phyloP scores from a whole-genome alignment of 1,284 basidiomycete genomes.

The Apiotrichum sp. region DNA sequence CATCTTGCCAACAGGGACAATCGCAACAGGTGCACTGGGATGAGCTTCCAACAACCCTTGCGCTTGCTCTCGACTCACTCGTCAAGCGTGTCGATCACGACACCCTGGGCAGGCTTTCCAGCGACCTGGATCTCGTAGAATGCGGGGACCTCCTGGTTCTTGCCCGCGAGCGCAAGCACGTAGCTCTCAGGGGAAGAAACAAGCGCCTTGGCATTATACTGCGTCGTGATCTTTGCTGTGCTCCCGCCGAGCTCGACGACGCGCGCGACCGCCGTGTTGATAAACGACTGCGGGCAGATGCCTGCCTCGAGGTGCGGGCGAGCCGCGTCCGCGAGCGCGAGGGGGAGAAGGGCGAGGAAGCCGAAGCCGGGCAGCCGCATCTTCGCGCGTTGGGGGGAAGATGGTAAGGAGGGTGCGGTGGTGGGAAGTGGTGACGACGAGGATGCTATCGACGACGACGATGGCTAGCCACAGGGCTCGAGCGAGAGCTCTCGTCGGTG shows the following conservation, averaged over 20 bases:
- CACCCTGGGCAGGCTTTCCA: constrained; percentile 54
- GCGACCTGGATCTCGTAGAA: constrained; percentile 67
- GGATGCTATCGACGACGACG: too few relatives aligned
- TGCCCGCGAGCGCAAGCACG: constrained; percentile 61
- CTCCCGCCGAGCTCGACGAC: constrained; percentile 81
- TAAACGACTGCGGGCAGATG: constrained; percentile 52
- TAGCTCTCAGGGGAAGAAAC: constrained; percentile 60
- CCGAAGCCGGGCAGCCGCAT: constrained; percentile 8
- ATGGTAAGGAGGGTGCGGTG: too few relatives aligned
- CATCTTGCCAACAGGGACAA: constrained; percentile 29
- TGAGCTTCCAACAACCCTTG: background rate
- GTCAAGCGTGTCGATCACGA: constrained; percentile 12
- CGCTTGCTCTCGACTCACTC: constrained; percentile 16
- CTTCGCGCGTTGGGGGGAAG: too few relatives aligned
- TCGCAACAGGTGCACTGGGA: constrained; percentile 29
- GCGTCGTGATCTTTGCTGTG: constrained; percentile 75
- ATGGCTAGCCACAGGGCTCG: too few relatives aligned
- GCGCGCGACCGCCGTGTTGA: constrained; percentile 80
- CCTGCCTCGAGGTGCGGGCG: constrained; percentile 9
- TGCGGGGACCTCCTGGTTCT: constrained; percentile 62
- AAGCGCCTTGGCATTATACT: constrained; percentile 72
- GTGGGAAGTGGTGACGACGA: too few relatives aligned
- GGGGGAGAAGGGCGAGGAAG: constrained; percentile 4
- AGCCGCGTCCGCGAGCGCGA: background rate
- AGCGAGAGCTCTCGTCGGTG: too few relatives aligned